A percentile compares a stretch with the other conserved stretches of the same genome.
These are phyloP conservation scores for Hypoxylon subgilvum DNA, from an alignment of 495 filamentous ascomycete species.

Conservation along the genomic window DNA sequence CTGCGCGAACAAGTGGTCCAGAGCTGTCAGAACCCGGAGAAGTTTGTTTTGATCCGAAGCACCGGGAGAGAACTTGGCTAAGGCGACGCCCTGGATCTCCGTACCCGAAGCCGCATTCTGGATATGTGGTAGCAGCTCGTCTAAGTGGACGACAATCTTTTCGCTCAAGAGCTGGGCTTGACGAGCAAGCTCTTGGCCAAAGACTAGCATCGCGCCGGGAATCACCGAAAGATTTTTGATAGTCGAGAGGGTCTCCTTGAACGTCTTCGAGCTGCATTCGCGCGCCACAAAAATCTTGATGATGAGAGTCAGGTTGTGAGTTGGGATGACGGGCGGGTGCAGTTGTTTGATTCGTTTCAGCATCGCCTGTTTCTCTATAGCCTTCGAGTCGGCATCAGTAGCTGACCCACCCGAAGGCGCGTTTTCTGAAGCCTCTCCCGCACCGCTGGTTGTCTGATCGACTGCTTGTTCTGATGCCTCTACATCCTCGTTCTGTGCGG, in stretches of 20 bases:
- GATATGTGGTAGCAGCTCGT: conserved; percentile 87
- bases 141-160: conserved; percentile 81
- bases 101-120: conserved; percentile 84
- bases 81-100: conserved; percentile 90
- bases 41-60: conserved; percentile 96
- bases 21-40: conserved; percentile 87
- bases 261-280: conserved; percentile 95
- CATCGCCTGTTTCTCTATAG: conserved; percentile 58
- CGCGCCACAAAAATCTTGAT: conserved; percentile 94
- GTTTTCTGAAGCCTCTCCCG: conserved; percentile 37
- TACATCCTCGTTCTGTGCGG: conserved; percentile 2
- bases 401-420: conserved; percentile 19
- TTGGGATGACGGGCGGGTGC: conserved; percentile 84
- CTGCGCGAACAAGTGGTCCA: conserved; percentile 87
- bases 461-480: conserved; percentile 6
- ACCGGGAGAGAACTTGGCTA: conserved; percentile 93
- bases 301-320: conserved; percentile 86
- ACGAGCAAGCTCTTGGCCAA: conserved; percentile 85
- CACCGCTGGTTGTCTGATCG: conserved; percentile 17
- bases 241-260: conserved; percentile 92
- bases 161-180: conserved; percentile 85
- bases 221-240: conserved; percentile 97
- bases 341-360: conserved; percentile 76
- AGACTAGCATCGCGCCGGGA: conserved; percentile 85
- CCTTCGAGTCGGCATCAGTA: conserved; percentile 50